These are phyloP conservation scores for Dactylonectria estremocensis DNA, from an alignment of 2,329 filamentous ascomycete species.

Conservation along the genomic window DNA sequence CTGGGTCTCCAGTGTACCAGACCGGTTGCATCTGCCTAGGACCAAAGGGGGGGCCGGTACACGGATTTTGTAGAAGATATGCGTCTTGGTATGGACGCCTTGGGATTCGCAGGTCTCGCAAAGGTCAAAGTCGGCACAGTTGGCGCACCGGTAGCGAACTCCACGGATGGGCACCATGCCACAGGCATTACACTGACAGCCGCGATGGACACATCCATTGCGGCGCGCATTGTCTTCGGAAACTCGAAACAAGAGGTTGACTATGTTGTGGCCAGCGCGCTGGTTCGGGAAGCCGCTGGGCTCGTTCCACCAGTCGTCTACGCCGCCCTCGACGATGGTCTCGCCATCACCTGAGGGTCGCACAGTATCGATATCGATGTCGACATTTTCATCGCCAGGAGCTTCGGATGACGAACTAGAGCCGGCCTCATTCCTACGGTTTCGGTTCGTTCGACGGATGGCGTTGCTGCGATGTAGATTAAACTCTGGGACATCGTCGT, in stretches of 20 bases:
- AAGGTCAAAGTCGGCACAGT: conserved; percentile 95
- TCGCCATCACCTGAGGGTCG: conserved; percentile 56
- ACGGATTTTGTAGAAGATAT: conserved; percentile 96
- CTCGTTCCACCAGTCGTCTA: conserved; percentile 70
- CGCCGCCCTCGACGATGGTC: conserved; percentile 57
- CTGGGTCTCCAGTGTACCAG: conserved; percentile 91
- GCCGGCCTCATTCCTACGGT: conserved; percentile 54
- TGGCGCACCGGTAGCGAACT: conserved; percentile 93
- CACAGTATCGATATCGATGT: conserved; percentile 50
- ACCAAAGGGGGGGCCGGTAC: conserved; percentile 87
- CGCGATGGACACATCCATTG: conserved; percentile 92
- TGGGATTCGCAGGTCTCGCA: conserved; percentile 93
- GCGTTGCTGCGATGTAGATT: conserved; percentile 78
- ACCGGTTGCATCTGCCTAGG: conserved; percentile 85
- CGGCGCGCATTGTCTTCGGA: conserved; percentile 92
- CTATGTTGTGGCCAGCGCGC: conserved; percentile 82
- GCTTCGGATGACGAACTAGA: conserved; percentile 60
- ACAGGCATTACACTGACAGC: conserved; percentile 93
- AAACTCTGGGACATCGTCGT: conserved; percentile 47
- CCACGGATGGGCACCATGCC: conserved; percentile 91
- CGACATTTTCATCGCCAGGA: conserved; percentile 63
- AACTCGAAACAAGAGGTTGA: conserved; percentile 90
- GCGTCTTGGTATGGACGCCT: conserved; percentile 85
- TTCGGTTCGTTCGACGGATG: conserved; percentile 66
- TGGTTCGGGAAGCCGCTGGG: conserved; percentile 57